These are phyloP conservation scores for Trichophyton rubrum DNA, from an alignment of 2,329 filamentous ascomycete species.

Conservation along the genomic window DNA sequence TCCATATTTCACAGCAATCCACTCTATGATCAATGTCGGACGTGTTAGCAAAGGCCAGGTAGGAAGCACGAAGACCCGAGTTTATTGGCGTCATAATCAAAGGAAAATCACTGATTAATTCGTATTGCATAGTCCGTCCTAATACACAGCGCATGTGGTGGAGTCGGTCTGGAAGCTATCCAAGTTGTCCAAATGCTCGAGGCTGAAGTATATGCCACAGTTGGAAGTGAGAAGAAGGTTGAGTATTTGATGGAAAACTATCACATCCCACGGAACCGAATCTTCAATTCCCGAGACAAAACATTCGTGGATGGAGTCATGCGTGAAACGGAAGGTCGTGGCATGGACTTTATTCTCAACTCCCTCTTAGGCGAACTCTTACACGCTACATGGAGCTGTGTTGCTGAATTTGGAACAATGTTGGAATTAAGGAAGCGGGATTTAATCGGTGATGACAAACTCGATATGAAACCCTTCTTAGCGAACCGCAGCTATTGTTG, in stretches of 20 bases:
- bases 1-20: conserved; percentile 12
- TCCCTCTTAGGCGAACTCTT: conserved; percentile 12
- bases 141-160: conserved; percentile 16
- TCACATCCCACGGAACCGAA: conserved; percentile 10
- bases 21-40: conserved; percentile 12
- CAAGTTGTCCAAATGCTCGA: conserved; percentile 14
- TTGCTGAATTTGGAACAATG: conserved; percentile 13
- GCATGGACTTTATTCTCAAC: conserved; percentile 14
- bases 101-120: background rate
- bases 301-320: conserved; percentile 11
- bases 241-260: conserved; percentile 12
- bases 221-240: conserved; percentile 12
- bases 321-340: conserved; percentile 9
- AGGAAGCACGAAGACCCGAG: background rate
- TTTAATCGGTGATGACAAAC: conserved; percentile 1
- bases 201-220: conserved; percentile 16
- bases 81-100: background rate
- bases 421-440: conserved; percentile 14
- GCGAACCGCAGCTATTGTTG: conserved; percentile 10
- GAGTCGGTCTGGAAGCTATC: conserved; percentile 17
- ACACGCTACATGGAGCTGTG: conserved; percentile 9
- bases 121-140: conserved; percentile 14
- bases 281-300: conserved; percentile 10
- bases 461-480: conserved; percentile 8
- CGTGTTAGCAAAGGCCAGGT: conserved; percentile 9